Base-by-base conservation (phyloP, 441 rosid genomes). In the Syzygium malaccense region DNA sequence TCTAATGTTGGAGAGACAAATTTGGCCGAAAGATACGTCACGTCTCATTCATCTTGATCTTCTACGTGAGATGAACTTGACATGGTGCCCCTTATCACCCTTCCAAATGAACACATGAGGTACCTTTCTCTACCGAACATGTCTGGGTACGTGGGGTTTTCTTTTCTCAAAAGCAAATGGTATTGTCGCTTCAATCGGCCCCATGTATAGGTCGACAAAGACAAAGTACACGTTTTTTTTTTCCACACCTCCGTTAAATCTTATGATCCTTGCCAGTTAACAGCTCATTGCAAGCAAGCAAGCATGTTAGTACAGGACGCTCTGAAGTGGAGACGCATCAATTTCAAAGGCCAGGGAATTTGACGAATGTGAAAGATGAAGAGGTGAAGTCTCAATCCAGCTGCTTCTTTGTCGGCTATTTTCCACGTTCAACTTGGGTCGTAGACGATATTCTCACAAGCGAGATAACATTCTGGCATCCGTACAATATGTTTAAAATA, bases 401-500 rank as follows among this genome's bases (percentile, higher is more conserved):
- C 7, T 12, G 83, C 83, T 71, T 71, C 83, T 71, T 49, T 1
- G 49, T 25, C 83, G 4, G 83, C 83, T 37, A 33, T 19, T 25
- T 68, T 20, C 80, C 79, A 20, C 51, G 80, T 71, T 37, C 9
- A 37, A 37, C 80, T 33, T 71, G 80, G 49, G 15, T 3, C 17
- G 49, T 18, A 9, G 49, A 23, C 15, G 49, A 23, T 37, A 28
- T 20, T 20, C 49, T 71, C n/a, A 26, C 51, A 6, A 37, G n/a
- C 15, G 6, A 45, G 48, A 7, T 2, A 45, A 45, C 7, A 45
- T 45, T 45, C 23, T 75, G 7, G 25, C 53, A 41, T 23, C 4
- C 1, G 2, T 75, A 23, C 3, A 41, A 37, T 12, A 12, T 0
- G 7, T 71, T 37, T 20, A 37, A 37, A 71, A 19, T 0, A 0